phyloP scores from a whole-genome alignment of 2,329 filamentous ascomycete species.

The Diaporthe citri region DNA sequence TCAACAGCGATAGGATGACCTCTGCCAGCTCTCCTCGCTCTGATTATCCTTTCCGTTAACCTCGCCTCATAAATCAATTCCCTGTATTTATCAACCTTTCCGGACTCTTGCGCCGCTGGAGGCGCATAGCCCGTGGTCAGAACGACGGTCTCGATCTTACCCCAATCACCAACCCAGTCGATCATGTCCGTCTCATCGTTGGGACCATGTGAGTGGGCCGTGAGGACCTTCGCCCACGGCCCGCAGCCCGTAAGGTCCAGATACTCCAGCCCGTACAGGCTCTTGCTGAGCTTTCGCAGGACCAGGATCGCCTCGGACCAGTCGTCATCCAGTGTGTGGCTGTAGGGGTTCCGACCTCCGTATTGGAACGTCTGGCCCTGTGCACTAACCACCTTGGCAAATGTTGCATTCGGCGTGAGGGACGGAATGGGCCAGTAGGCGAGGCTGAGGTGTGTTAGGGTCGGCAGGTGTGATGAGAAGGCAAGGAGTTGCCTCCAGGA shows the following conservation, averaged over 20 bases:
- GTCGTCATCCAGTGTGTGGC: slow-evolving; percentile 68
- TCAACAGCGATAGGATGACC: slow-evolving; percentile 65
- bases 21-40: slow-evolving; percentile 59
- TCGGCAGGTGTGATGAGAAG: slow-evolving; percentile 64
- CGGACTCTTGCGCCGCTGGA: slow-evolving; percentile 50
- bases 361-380: slow-evolving; percentile 62
- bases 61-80: slow-evolving; percentile 55
- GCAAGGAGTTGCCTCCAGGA: slow-evolving; percentile 72
- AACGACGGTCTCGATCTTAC: slow-evolving; percentile 61
- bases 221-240: slow-evolving; percentile 66
- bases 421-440: slow-evolving; percentile 73
- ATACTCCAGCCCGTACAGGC: slow-evolving; percentile 70
- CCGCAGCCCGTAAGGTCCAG: slow-evolving; percentile 72
- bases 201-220: slow-evolving; percentile 46
- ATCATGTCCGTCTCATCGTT: slow-evolving; percentile 59
- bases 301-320: slow-evolving; percentile 71
- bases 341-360: slow-evolving; percentile 68
- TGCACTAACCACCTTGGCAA: slow-evolving; percentile 59
- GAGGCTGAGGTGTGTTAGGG: slow-evolving; percentile 71
- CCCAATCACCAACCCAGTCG: slow-evolving; percentile 68
- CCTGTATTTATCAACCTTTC: slow-evolving; percentile 49
- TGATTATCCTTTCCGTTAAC: slow-evolving; percentile 62
- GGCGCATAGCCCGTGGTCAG: slow-evolving; percentile 58
- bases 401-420: slow-evolving; percentile 66
- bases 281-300: slow-evolving; percentile 65